These are phyloP conservation scores for Xerocomellus dryophilus DNA, from an alignment of 768 basidiomycete genomes.

Conservation along the genomic window DNA sequence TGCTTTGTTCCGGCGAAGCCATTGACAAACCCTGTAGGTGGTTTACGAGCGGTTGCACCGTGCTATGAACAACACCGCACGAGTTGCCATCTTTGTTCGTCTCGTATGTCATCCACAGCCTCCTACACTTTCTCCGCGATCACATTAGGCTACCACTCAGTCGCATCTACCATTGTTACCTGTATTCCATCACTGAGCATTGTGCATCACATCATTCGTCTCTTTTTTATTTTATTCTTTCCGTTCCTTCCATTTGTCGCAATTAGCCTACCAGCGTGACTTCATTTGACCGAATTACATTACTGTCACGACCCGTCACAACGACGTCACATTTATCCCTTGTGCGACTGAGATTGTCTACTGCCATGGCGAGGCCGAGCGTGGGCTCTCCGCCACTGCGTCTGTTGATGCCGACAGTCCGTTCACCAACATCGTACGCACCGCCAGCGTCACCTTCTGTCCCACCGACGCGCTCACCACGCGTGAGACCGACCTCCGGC, in stretches of 20 bases:
- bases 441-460: constrained; percentile 10
- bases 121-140: constrained; percentile 1
- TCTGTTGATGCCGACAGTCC: constrained; percentile 35
- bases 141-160: constrained; percentile 9
- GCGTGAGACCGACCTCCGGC: constrained; percentile 22
- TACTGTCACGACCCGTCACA: constrained; percentile 12
- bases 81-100: not conserved
- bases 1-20: constrained; percentile 12
- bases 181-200: constrained; percentile 19
- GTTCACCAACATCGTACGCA: constrained; percentile 15
- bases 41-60: constrained; percentile 69
- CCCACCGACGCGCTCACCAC: constrained; percentile 24
- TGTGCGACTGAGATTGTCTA: not conserved
- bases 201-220: constrained; percentile 14
- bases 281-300: constrained; percentile 5
- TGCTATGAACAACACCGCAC: constrained; percentile 36
- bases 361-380: constrained; percentile 19
- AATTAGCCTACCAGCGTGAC: constrained; percentile 2
- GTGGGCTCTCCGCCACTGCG: constrained; percentile 11
- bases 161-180: constrained; percentile 6
- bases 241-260: not conserved
- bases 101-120: constrained; percentile 14
- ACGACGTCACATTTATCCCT: constrained; percentile 7
- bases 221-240: not conserved
- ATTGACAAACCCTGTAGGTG: constrained; percentile 48